These are phyloP conservation scores for Tirmania nivea DNA, from an alignment of 495 filamentous ascomycete genomes.

Conservation along the genomic window DNA sequence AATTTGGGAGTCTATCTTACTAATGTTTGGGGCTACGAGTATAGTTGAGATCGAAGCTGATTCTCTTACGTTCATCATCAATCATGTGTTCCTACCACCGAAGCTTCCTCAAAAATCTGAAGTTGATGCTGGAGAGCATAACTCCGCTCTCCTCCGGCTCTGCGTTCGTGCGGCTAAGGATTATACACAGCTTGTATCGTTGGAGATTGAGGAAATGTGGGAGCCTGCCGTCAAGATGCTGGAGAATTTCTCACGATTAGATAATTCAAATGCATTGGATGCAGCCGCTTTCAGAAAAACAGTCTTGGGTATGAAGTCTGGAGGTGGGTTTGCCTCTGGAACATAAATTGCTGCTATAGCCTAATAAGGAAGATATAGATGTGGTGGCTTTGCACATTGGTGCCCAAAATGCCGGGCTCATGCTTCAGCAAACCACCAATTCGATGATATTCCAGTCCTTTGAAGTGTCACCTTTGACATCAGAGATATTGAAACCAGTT, in stretches of 20 bases:
- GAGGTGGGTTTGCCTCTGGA: background rate
- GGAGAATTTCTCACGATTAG: background rate
- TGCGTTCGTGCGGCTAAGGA: constrained; percentile 1
- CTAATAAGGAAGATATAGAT: constrained; percentile 1
- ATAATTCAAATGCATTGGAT: background rate
- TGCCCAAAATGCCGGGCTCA: constrained; percentile 37
- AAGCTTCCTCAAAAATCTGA: constrained; percentile 32
- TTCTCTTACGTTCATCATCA: constrained; percentile 8
- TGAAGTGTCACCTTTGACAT: constrained; percentile 32
- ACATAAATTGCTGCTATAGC: no score
- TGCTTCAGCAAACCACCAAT: constrained; percentile 22
- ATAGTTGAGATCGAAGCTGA: no score
- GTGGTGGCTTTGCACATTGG: constrained; percentile 26
- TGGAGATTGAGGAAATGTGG: no score
- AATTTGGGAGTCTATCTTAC: no score
- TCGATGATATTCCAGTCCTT: constrained; percentile 31
- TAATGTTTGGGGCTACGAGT: no score
- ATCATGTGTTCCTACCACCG: constrained; percentile 41
- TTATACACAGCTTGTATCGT: background rate
- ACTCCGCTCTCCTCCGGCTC: background rate
- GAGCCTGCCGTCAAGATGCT: background rate
- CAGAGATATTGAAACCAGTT: constrained; percentile 24
- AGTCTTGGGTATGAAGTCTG: background rate
- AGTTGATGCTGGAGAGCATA: constrained; percentile 3
- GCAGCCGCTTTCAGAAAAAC: background rate